Evolutionary conservation across 345 rosid genomes (phyloP).

Genomic region (Eucalyptus marginata): DNA sequence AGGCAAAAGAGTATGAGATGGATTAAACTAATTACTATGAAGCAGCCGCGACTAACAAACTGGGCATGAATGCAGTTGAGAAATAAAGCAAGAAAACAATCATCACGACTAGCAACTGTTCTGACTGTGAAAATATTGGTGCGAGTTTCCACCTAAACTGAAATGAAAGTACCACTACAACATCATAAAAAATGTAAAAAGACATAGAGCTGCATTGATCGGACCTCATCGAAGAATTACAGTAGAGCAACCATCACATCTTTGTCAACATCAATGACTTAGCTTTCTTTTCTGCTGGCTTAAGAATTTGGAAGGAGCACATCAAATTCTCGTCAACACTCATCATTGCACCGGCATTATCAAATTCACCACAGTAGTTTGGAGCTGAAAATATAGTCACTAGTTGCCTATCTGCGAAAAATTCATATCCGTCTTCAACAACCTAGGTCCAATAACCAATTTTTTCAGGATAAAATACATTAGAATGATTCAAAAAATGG

Average conservation of each 20-base stretch:
- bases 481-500: not conserved
- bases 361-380: conserved; percentile 94
- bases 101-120: not conserved
- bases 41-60: not conserved
- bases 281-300: conserved; percentile 82
- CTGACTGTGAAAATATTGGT: not conserved
- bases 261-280: conserved; percentile 56
- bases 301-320: conserved; percentile 97
- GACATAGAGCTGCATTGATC: not conserved
- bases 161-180: not conserved
- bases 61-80: not conserved
- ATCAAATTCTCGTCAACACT: conserved; percentile 72
- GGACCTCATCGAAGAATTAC: conserved; percentile 11
- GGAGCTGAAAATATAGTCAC: conserved; percentile 96
- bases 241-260: conserved; percentile 23
- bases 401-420: conserved; percentile 89
- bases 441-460: conserved; percentile 35
- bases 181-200: not conserved
- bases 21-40: not conserved
- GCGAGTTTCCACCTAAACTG: not conserved
- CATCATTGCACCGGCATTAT: conserved; percentile 99
- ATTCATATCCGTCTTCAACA: conserved; percentile 96
- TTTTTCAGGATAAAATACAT: not conserved
- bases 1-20: not conserved
- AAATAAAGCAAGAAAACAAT: not conserved